Conservation (phyloP, 2,329 filamentous ascomycete species). For the Blumeria hordei region DNA sequence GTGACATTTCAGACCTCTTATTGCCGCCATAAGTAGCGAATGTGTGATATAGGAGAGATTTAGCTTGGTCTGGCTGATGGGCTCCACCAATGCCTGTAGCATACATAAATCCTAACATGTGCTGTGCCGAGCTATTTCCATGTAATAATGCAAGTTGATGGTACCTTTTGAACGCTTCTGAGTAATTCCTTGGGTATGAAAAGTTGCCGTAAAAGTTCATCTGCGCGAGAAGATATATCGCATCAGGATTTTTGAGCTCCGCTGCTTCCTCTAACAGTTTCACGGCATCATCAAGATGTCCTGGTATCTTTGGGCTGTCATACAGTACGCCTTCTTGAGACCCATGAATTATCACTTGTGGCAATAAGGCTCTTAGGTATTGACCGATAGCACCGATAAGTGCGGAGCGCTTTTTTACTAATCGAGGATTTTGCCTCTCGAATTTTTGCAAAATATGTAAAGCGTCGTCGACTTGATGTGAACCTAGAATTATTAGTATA, state of each 20-base stretch:
- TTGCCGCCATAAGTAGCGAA: conserved; percentile 73
- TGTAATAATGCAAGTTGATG: conserved; percentile 47
- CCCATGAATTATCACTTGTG: conserved; percentile 38
- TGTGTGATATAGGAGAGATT: conserved; percentile 79
- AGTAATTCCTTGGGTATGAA: conserved; percentile 62
- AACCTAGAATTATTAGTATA: conserved; percentile 9
- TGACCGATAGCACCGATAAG: conserved; percentile 30
- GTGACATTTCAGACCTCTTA: conserved; percentile 74
- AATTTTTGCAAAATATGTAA: conserved; percentile 14
- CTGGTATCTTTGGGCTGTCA: conserved; percentile 17
- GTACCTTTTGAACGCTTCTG: conserved; percentile 60
- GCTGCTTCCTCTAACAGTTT: conserved; percentile 33
- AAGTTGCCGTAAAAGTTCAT: conserved; percentile 96
- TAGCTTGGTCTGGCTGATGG: conserved; percentile 68
- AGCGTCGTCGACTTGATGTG: conserved; percentile 16
- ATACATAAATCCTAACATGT: conserved; percentile 91
- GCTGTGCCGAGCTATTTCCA: conserved; percentile 79
- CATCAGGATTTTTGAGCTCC: conserved; percentile 40
- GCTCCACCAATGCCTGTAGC: conserved; percentile 71
- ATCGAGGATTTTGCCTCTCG: conserved; percentile 11
- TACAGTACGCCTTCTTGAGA: conserved; percentile 17
- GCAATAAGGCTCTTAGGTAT: conserved; percentile 37
- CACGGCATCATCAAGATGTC: conserved; percentile 30
- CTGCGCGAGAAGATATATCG: conserved; percentile 70
- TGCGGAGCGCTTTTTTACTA: conserved; percentile 26